Base-by-base conservation (phyloP, 129 eudicot genomes). In the carrot (Daucus carota) region DNA sequence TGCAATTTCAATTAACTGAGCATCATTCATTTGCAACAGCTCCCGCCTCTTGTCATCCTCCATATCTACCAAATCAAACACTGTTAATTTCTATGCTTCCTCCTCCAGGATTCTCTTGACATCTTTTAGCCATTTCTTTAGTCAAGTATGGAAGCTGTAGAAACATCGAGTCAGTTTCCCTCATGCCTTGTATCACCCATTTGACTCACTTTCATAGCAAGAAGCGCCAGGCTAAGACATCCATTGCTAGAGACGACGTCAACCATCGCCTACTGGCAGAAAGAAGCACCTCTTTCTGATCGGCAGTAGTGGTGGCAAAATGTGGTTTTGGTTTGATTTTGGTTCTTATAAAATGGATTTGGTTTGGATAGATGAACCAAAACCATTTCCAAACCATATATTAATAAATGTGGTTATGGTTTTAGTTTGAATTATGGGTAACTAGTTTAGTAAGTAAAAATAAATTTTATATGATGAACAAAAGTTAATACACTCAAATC, bases 171-270 rank as follows among this genome's bases (percentile, higher is more conserved):
- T 93, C 98, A 9, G 96, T 85, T 78, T 90, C 97, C 98, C 98
- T 91, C 93, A 91, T 86, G 15, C 91, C 98, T 75, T 91, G 97
- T 13, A 93, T 89, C 69, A 93, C 91, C n/a, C 98, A 93, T 91
- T 83, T 93, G 98, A 70, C 93, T 84, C 63, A 93, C 96, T 69
- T 93, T 97, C 97, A 93, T 91, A 2, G 96, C 88, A n/a, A 93
- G 88, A 75, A 93, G 88, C 0, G 96, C 98, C 50, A 91, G 70
- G 57, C 85, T 93, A 32, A 93, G 90, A 96, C 98, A 93, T 7
- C 97, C 97, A 26, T 74, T 90, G 87, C 98, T 93, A 70, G 98
- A 90, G 45, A 93, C 87, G 60, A 93, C 98, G 47, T 90, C 97
- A 76, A 93, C 98, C 90, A 93, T 87, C 1, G 98, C 85, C 98